A percentile compares a stretch with the other conserved stretches of the same genome.
Evolutionary conservation across 768 basidiomycete genomes (phyloP).

Genomic region (Lentinula boryana): DNA sequence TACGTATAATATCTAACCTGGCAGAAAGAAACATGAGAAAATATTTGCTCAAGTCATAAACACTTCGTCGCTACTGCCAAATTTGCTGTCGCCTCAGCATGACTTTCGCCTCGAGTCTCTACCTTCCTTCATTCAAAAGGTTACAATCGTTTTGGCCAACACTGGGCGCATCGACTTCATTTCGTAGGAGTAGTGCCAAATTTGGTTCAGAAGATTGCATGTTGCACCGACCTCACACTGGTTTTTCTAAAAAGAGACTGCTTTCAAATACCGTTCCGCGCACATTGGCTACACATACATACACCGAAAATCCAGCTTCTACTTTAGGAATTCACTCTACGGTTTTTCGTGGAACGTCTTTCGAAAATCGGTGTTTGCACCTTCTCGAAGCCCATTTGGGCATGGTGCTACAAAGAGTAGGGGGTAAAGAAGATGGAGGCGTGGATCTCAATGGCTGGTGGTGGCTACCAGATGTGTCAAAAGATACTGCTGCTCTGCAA

Average conservation of each 20-base stretch:
- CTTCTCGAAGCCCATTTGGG: conserved; percentile 61
- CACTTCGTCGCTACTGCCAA: not conserved
- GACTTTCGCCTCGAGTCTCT: not conserved
- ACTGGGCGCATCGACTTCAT: too few relatives aligned
- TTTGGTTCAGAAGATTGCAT: not conserved
- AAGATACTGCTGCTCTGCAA: not conserved
- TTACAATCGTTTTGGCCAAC: not conserved
- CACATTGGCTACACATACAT: not conserved
- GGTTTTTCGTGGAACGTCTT: conserved; percentile 64
- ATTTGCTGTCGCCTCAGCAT: not conserved
- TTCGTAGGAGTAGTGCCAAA: not conserved
- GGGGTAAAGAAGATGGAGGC: conserved; percentile 87
- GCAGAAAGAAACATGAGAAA: not conserved
- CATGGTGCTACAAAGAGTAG: conserved; percentile 76
- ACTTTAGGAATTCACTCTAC: conserved; percentile 27
- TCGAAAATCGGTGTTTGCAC: conserved; percentile 63
- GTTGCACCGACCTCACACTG: not conserved
- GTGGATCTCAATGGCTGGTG: conserved; percentile 90
- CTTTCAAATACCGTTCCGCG: not conserved
- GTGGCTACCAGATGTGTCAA: conserved; percentile 57
- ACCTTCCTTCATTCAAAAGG: not conserved
- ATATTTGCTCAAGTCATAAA: not conserved
- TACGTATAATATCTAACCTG: too few relatives aligned
- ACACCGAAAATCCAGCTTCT: not conserved
- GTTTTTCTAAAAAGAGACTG: not conserved